Base-by-base conservation (phyloP, 345 rosid genomes). In the Carallia brachiata region DNA sequence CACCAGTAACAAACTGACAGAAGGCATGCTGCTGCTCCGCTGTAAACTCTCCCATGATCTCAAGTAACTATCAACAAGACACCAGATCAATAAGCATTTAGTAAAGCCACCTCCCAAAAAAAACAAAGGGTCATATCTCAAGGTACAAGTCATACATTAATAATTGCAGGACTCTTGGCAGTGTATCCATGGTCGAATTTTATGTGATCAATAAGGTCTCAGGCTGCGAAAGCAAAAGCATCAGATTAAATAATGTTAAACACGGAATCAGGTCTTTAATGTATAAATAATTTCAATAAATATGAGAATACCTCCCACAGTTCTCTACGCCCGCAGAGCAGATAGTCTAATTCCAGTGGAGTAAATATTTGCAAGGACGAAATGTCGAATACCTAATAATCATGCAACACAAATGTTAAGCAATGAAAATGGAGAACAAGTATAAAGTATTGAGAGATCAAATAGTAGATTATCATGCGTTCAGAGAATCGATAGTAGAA, bases 1-100 rank as follows among this genome's bases (percentile, higher is more conserved):
- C 99, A 70, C 99, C 99, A 16, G 99, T 96, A 47, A 96, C 98
- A 78, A 92, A 96, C 62, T 90, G 98, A 81, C 99, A 96, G 86
- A 96, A 96, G 39, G 99, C 87, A 68, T 91, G 89, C 83, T 96
- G 98, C 75, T 89, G 93, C 83, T 96, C 97, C 61, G 98, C 96
- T 73, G 97, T 83, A 71, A 96, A 82, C 76, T 89, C 98, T 71
- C 96, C 99, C 99, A 96, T 92, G 31, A 96, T 92, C 88, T 96
- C 98, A 66, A 96, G 85, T 30, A 96, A 85, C 99, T 96, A 56
- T 56, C 12, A 52, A 27, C 66, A 66, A 32, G 52, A 54, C 62
- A 63, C 3, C 57, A 66, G 30, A 72, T 27, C 17, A 30, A 40
- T 66, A 19, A 52, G 6, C 60, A 56, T 19, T 15, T 56, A 13